A percentile compares a stretch with the other conserved stretches of the same genome.
Evolutionary conservation across 2,329 filamentous ascomycete genomes (phyloP).

Genomic region (Fusarium virguliforme): DNA sequence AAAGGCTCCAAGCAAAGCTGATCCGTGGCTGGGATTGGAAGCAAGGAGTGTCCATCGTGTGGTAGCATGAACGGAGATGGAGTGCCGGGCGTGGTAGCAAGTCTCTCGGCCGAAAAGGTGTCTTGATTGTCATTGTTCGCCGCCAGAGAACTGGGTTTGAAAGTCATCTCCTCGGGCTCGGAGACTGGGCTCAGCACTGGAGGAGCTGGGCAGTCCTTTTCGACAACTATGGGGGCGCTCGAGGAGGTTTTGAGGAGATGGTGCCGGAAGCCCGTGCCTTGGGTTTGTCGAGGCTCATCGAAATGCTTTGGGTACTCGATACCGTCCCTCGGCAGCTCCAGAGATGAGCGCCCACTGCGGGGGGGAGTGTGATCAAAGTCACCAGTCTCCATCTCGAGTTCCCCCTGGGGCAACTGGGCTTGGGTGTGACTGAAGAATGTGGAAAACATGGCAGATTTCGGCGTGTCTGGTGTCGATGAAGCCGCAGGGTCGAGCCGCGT

Average conservation of each 20-base stretch:
- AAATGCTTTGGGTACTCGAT: slow-evolving; percentile 15
- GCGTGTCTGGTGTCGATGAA: slow-evolving; percentile 2
- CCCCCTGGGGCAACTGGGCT: slow-evolving; percentile 38
- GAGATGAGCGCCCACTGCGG: slow-evolving; percentile 53
- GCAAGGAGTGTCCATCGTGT: not conserved
- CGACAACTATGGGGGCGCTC: slow-evolving; percentile 35
- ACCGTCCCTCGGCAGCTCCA: slow-evolving; percentile 43
- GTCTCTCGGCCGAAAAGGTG: not conserved
- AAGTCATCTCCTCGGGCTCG: slow-evolving; percentile 1
- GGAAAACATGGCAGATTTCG: slow-evolving; percentile 44
- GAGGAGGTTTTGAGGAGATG: slow-evolving; percentile 48
- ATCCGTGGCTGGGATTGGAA: slow-evolving; percentile 5
- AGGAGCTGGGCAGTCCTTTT: slow-evolving; percentile 43
- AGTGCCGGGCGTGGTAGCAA: not conserved
- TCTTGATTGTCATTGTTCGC: slow-evolving; percentile 26
- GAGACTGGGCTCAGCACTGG: slow-evolving; percentile 37
- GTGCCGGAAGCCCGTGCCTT: slow-evolving; percentile 35
- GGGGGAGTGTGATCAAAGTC: slow-evolving; percentile 56
- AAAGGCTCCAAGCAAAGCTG: not conserved
- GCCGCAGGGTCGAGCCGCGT: not conserved
- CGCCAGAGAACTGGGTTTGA: not conserved
- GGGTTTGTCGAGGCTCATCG: slow-evolving; percentile 21
- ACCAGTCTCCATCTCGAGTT: slow-evolving; percentile 42
- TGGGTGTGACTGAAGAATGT: slow-evolving; percentile 46
- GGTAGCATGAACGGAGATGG: slow-evolving; percentile 1